A percentile compares a stretch with the other conserved stretches of the same genome.
Evolutionary conservation across 1,284 basidiomycete genomes (phyloP).

Genomic region (Cystobasidium pallidum): DNA sequence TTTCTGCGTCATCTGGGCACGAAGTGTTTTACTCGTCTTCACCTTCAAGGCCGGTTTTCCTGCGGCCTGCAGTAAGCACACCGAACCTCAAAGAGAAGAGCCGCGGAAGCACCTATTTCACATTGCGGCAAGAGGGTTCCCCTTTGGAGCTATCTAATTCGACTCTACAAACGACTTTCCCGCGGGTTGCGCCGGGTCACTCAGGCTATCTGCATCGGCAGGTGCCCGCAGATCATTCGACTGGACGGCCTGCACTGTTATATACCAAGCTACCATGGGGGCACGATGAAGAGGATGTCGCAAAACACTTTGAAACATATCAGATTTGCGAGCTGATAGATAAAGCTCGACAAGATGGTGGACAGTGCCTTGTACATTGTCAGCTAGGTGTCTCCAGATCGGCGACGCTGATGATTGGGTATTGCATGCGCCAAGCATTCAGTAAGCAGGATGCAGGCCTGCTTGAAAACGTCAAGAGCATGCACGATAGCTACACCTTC

Average conservation of each 20-base stretch:
- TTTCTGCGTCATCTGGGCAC: background rate
- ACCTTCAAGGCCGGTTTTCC: conserved; percentile 46
- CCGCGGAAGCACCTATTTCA: background rate
- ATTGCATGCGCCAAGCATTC: conserved; percentile 91
- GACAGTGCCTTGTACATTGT: conserved; percentile 86
- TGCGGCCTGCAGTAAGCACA: conserved; percentile 65
- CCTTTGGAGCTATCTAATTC: background rate
- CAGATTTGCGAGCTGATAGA: conserved; percentile 71
- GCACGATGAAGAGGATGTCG: conserved; percentile 86
- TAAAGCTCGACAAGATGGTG: conserved; percentile 69
- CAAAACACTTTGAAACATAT: conserved; percentile 56
- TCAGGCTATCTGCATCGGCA: conserved; percentile 24
- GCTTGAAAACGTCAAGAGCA: conserved; percentile 61
- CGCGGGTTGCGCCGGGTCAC: conserved; percentile 53
- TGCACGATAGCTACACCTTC: conserved; percentile 90
- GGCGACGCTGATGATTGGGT: conserved; percentile 87
- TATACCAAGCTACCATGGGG: conserved; percentile 95
- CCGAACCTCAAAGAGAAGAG: conserved; percentile 62
- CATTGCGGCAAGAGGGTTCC: background rate
- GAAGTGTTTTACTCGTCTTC: background rate
- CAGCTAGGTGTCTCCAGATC: conserved; percentile 96
- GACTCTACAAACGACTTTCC: background rate
- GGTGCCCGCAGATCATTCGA: conserved; percentile 61
- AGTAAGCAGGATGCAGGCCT: conserved; percentile 60
- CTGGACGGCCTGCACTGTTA: conserved; percentile 74